Evolutionary conservation across 352 stramenopile genomes (phyloP).

Genomic region (Pythium monospermum): DNA sequence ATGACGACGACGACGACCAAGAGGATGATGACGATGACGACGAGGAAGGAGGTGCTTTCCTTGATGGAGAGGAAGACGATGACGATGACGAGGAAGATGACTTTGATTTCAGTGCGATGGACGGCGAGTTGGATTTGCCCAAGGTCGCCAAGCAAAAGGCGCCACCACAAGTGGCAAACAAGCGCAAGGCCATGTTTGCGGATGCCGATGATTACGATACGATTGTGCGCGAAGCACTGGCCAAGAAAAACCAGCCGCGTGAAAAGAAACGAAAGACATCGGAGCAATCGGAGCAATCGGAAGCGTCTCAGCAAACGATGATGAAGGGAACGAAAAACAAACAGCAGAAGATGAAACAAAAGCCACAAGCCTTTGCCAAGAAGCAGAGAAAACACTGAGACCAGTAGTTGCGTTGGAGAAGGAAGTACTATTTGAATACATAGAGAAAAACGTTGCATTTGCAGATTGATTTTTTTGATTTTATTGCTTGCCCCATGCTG

Average conservation of each 20-base stretch:
- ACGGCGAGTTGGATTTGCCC: constrained; percentile 25
- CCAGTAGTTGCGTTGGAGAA: too few relatives aligned
- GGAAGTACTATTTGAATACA: too few relatives aligned
- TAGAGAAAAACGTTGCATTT: too few relatives aligned
- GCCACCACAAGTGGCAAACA: constrained; percentile 40
- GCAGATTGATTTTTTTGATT: too few relatives aligned
- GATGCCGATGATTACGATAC: constrained; percentile 70
- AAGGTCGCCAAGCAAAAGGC: constrained; percentile 55
- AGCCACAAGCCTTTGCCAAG: constrained; percentile 4
- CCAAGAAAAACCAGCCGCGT: constrained; percentile 38
- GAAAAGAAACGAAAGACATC: too few relatives aligned
- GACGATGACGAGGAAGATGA: constrained; percentile 14
- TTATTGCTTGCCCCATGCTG: too few relatives aligned
- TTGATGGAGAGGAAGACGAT: constrained; percentile 7
- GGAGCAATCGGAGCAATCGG: too few relatives aligned
- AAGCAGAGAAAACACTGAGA: constrained; percentile 24
- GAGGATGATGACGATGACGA: constrained; percentile 21
- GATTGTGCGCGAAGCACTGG: constrained; percentile 59
- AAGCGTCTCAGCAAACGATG: too few relatives aligned
- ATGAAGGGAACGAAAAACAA: not conserved
- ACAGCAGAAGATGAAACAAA: not conserved
- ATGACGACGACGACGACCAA: constrained; percentile 23
- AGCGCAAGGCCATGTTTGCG: constrained; percentile 71
- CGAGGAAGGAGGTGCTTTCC: constrained; percentile 16
- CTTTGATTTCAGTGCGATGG: constrained; percentile 47